Percentiles rank a stretch among this genome's conserved stretches.
Conservation (phyloP, 2,329 filamentous ascomycete species). For the Helotiales sp. region DNA sequence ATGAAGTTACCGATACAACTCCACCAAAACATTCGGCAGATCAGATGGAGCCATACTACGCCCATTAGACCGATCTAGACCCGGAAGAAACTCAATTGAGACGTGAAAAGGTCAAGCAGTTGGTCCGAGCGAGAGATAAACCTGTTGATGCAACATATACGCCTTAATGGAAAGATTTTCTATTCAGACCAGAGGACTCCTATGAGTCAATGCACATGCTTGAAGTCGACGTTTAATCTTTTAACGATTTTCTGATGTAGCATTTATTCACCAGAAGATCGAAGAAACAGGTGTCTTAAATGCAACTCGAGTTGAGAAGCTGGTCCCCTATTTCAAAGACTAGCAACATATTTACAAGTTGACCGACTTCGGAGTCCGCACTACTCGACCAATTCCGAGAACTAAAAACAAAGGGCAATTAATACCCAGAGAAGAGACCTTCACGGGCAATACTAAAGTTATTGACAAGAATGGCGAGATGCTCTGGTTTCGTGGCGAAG, state of each 20-base stretch:
- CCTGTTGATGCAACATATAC: not conserved
- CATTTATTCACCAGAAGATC: not conserved
- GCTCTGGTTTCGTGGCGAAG: not conserved
- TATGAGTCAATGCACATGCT: not conserved
- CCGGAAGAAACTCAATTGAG: not conserved
- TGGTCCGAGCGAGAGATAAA: not conserved
- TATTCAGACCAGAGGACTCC: not conserved
- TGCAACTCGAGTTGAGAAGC: not conserved
- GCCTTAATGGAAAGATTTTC: not conserved
- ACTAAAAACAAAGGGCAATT: not conserved
- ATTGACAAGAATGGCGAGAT: not conserved
- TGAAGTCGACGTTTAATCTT: not conserved
- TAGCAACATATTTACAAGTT: not conserved
- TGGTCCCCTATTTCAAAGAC: not conserved
- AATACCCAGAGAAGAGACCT: not conserved
- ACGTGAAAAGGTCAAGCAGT: not conserved
- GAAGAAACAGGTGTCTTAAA: not conserved
- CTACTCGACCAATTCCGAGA: not conserved
- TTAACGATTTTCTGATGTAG: not conserved
- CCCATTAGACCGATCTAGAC: not conserved
- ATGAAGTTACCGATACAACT: too few relatives aligned
- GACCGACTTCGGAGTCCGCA: not conserved
- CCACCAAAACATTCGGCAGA: not conserved
- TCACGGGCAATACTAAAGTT: not conserved
- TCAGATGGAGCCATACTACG: not conserved